These are phyloP conservation scores for Solanum tarijense DNA, from an alignment of 257 asterid genomes.

Conservation along the genomic window DNA sequence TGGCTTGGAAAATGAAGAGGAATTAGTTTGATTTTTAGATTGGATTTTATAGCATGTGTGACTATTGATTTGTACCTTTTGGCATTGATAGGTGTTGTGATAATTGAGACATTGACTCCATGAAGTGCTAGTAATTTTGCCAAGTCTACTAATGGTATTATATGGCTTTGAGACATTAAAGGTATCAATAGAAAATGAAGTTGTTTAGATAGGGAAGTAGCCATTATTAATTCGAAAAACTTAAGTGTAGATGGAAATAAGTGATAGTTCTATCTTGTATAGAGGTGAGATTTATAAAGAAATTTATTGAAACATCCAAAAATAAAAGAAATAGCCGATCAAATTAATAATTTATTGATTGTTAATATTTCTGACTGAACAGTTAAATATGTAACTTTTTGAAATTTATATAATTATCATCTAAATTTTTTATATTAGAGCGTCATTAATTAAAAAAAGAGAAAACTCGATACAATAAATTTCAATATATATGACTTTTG, in stretches of 20 bases:
- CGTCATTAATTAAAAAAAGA: too few species aligned
- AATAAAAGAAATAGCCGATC: too few species aligned
- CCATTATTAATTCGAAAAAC: slow-evolving; percentile 9
- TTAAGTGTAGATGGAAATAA: background rate
- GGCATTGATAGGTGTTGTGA: slow-evolving; percentile 29
- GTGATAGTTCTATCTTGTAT: too few species aligned
- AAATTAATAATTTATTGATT: too few species aligned
- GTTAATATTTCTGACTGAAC: too few species aligned
- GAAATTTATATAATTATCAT: too few species aligned
- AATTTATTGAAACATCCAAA: too few species aligned
- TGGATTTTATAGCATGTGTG: slow-evolving; percentile 16
- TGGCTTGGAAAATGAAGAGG: slow-evolving; percentile 27
- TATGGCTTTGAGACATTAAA: slow-evolving; percentile 47
- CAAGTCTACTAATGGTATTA: slow-evolving; percentile 38
- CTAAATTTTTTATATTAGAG: too few species aligned
- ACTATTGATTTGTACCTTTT: slow-evolving; percentile 6
- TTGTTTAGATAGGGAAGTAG: slow-evolving; percentile 9
- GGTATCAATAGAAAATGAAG: slow-evolving; percentile 46
- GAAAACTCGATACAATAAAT: rapidly evolving
- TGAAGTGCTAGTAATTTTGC: slow-evolving; percentile 28
- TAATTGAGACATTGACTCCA: slow-evolving; percentile 22
- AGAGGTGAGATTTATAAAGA: background rate
- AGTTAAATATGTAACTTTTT: too few species aligned
- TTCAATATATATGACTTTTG: too few species aligned
- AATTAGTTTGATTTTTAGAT: slow-evolving; percentile 8